Evolutionary conservation across 2,329 filamentous ascomycete genomes (phyloP).

Genomic region (Neofusicoccum parvum): DNA sequence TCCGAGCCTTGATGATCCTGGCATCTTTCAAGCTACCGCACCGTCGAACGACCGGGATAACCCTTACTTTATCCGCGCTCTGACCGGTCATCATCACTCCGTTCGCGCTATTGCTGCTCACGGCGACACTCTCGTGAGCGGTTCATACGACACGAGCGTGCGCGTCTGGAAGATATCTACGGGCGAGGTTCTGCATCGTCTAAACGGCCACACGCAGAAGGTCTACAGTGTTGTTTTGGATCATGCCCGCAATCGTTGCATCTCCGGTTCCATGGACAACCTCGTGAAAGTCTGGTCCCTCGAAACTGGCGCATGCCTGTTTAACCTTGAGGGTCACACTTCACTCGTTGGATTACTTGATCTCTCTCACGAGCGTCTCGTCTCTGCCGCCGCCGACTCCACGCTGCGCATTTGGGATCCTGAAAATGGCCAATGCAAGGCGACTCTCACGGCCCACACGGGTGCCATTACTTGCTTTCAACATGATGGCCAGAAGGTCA

Average conservation of each 20-base stretch:
- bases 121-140: conserved; percentile 93
- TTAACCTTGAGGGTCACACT: conserved; percentile 89
- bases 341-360: conserved; percentile 91
- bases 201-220: conserved; percentile 87
- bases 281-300: conserved; percentile 97
- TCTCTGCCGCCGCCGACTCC: conserved; percentile 93
- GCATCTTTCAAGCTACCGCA: conserved; percentile 77
- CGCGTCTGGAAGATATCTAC: conserved; percentile 97
- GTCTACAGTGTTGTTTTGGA: conserved; percentile 98
- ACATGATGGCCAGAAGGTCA: conserved; percentile 94
- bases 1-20: conserved; percentile 74
- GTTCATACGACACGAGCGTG: conserved; percentile 91
- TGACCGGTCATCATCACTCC: conserved; percentile 87
- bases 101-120: conserved; percentile 95
- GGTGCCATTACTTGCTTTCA: conserved; percentile 99
- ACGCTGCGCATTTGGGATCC: conserved; percentile 97
- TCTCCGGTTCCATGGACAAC: conserved; percentile 98
- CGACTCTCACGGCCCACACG: conserved; percentile 87
- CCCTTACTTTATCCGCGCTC: conserved; percentile 87
- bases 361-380: conserved; percentile 83
- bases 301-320: conserved; percentile 78
- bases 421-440: conserved; percentile 86
- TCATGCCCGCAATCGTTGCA: conserved; percentile 87
- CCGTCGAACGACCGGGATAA: conserved; percentile 77
- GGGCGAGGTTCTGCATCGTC: conserved; percentile 79